Conservation (phyloP, 2,329 filamentous ascomycete genomes). For the Cryoendolithus antarcticus region DNA sequence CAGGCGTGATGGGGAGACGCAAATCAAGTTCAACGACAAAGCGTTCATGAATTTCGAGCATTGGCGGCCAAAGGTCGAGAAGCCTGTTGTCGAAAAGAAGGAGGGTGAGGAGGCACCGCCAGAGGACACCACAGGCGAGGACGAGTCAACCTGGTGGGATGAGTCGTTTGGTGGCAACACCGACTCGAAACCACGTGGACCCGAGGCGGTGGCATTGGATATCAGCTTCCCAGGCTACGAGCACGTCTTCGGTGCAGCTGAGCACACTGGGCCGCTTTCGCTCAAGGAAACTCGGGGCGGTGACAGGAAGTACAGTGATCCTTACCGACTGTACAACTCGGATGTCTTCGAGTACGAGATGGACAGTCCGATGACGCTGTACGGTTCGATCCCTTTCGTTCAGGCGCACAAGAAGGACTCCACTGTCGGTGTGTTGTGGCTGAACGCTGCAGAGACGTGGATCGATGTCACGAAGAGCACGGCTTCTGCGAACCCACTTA, state of each 20-base stretch:
- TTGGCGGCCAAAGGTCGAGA: slow-evolving; percentile 78
- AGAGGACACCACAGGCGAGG: slow-evolving; percentile 46
- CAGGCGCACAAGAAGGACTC: slow-evolving; percentile 91
- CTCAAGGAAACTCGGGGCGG: slow-evolving; percentile 84
- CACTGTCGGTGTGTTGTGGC: slow-evolving; percentile 91
- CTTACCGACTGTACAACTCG: slow-evolving; percentile 88
- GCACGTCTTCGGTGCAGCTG: slow-evolving; percentile 87
- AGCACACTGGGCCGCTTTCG: slow-evolving; percentile 79
- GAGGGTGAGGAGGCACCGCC: slow-evolving; percentile 31
- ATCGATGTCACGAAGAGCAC: slow-evolving; percentile 81
- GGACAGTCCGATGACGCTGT: slow-evolving; percentile 95
- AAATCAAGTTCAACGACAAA: slow-evolving; percentile 82
- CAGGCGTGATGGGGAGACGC: slow-evolving; percentile 64
- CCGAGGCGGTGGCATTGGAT: slow-evolving; percentile 82
- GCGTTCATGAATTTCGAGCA: slow-evolving; percentile 89
- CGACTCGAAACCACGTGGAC: slow-evolving; percentile 86
- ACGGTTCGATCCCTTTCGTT: slow-evolving; percentile 96
- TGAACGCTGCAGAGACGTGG: slow-evolving; percentile 96
- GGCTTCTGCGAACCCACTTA: slow-evolving; percentile 60
- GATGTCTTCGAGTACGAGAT: slow-evolving; percentile 98
- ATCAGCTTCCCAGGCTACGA: slow-evolving; percentile 86
- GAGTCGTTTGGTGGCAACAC: slow-evolving; percentile 92
- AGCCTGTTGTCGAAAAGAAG: slow-evolving; percentile 44
- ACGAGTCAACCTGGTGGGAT: slow-evolving; percentile 95
- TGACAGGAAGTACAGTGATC: slow-evolving; percentile 71